phyloP scores from a whole-genome alignment of 1,139 yeast species.

The Candida gigantensis region DNA sequence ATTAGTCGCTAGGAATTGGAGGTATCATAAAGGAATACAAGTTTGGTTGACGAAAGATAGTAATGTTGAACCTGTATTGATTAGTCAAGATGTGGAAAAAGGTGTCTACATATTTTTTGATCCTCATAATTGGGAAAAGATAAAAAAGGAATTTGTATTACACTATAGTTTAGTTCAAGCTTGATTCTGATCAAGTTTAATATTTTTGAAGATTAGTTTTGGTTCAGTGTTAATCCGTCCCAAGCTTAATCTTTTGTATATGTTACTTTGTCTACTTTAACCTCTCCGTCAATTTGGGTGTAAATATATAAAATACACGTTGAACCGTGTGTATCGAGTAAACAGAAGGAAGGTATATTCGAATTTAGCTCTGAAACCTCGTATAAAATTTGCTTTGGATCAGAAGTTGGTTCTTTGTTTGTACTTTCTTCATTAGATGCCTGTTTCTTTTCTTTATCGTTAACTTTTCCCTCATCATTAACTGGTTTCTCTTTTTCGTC shows the following conservation, averaged over 20 bases:
- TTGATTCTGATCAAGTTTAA: no score
- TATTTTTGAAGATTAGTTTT: no score
- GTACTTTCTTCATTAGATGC: conserved; percentile 10
- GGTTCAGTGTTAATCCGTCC: no score
- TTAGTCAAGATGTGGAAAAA: conserved; percentile 83
- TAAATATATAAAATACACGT: conserved; percentile 83
- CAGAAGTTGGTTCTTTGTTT: conserved; percentile 10
- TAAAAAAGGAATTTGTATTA: conserved; percentile 77
- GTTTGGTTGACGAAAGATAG: conserved; percentile 97
- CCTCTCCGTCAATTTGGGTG: conserved; percentile 76
- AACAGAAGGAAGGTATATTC: conserved; percentile 80
- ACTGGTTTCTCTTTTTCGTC: conserved; percentile 11
- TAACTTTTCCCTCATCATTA: conserved; percentile 12
- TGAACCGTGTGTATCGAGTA: conserved; percentile 77
- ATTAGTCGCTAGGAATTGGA: conserved; percentile 88
- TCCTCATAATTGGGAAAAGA: conserved; percentile 95
- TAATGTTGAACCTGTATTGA: conserved; percentile 82
- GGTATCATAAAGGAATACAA: conserved; percentile 92
- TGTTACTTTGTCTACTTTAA: conserved; percentile 87
- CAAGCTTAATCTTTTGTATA: conserved; percentile 68
- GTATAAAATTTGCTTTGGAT: conserved; percentile 13
- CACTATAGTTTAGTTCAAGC: conserved; percentile 60
- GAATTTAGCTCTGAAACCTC: conserved; percentile 25
- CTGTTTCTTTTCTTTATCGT: conserved; percentile 6
- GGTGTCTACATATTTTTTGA: conserved; percentile 97